Evolutionary conservation across 2,329 filamentous ascomycete species (phyloP).

Genomic region (Fusarium sp.): DNA sequence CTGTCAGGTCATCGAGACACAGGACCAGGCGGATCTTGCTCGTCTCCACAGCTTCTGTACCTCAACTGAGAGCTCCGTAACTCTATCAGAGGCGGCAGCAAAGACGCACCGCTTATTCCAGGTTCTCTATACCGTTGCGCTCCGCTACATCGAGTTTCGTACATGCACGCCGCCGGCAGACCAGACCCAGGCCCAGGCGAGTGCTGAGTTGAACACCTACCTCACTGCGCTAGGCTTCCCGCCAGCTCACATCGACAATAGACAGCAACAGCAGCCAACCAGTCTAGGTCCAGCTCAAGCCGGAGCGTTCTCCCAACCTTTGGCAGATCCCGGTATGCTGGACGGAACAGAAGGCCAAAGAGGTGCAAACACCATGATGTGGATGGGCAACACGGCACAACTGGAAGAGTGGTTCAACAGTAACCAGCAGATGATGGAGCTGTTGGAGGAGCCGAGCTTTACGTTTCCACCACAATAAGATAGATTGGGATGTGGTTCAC

Average conservation of each 20-base stretch:
- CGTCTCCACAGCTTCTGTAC: slow-evolving; percentile 63
- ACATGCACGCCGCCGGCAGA: slow-evolving; percentile 41
- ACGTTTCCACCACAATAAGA: slow-evolving; percentile 34
- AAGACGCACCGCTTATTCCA: slow-evolving; percentile 69
- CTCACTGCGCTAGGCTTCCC: slow-evolving; percentile 63
- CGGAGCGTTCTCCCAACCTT: slow-evolving; percentile 22
- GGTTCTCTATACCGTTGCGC: slow-evolving; percentile 68
- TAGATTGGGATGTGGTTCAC: no score
- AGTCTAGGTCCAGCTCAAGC: slow-evolving; percentile 9
- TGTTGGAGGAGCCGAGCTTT: slow-evolving; percentile 48
- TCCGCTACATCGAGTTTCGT: slow-evolving; percentile 69
- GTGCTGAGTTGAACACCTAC: slow-evolving; percentile 42
- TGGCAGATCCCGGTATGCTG: slow-evolving; percentile 17
- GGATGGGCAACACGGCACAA: slow-evolving; percentile 53
- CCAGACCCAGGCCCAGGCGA: slow-evolving; percentile 52
- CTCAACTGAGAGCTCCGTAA: slow-evolving; percentile 62
- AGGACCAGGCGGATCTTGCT: slow-evolving; percentile 53
- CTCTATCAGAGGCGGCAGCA: slow-evolving; percentile 60
- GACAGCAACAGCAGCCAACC: slow-evolving; percentile 32
- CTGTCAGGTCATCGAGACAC: slow-evolving; percentile 62
- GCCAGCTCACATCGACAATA: slow-evolving; percentile 14
- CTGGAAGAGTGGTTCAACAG: slow-evolving; percentile 54
- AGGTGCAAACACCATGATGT: slow-evolving; percentile 45
- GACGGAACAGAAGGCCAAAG: slow-evolving; percentile 32
- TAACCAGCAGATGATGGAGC: slow-evolving; percentile 52